Conservation (phyloP, 2,329 filamentous ascomycete genomes). For the Daldinia sp. region DNA sequence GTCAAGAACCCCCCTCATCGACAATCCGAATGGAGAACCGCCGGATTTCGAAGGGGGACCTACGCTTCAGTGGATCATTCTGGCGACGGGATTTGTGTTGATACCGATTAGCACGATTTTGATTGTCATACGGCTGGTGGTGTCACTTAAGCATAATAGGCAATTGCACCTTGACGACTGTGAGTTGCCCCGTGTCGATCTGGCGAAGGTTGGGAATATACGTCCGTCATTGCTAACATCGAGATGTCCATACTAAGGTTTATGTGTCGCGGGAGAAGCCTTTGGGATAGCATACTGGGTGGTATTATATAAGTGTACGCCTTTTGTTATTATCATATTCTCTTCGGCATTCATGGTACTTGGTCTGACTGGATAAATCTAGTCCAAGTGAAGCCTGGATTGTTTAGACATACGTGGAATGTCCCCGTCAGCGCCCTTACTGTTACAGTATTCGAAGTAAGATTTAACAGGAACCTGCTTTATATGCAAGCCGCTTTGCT, state of each 20-base stretch:
- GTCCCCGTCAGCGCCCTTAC: constrained; percentile 1
- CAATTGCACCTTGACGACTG: constrained; percentile 5
- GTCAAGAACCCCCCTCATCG: not conserved
- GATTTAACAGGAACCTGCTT: not conserved
- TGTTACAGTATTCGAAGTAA: not conserved
- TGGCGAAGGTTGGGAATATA: not conserved
- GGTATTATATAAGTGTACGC: constrained; percentile 2
- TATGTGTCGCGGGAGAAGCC: constrained; percentile 3
- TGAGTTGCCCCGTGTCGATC: not conserved
- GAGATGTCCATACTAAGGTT: not conserved
- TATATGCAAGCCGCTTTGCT: not conserved
- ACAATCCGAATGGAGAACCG: not conserved
- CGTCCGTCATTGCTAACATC: not conserved
- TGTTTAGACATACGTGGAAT: constrained; percentile 8
- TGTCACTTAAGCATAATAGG: not conserved
- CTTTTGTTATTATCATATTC: not conserved
- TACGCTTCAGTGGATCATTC: not conserved
- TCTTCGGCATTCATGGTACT: not conserved
- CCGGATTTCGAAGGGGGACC: constrained; percentile 8
- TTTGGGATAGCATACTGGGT: constrained; percentile 6
- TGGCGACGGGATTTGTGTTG: constrained; percentile 2
- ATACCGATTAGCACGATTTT: constrained; percentile 7
- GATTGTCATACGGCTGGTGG: not conserved
- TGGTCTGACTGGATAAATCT: not conserved
- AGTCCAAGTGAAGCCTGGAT: not conserved